Evolutionary conservation across 2,329 filamentous ascomycete genomes (phyloP).

Genomic region (Claviceps purpurea): DNA sequence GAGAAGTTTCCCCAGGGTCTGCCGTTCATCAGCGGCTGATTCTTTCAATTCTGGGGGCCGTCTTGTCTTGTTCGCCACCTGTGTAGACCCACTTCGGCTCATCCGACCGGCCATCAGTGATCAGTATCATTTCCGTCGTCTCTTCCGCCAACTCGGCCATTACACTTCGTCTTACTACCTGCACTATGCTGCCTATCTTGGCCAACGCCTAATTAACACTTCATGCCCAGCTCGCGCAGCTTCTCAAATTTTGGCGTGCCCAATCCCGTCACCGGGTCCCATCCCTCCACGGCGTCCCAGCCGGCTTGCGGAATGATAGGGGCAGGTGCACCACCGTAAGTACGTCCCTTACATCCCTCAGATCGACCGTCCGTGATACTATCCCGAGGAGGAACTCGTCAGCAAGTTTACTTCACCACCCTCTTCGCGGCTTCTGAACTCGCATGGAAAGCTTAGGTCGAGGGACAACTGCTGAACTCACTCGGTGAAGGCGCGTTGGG

Average conservation of each 20-base stretch:
- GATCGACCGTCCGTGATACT: slow-evolving; percentile 24
- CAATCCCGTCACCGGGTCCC: slow-evolving; percentile 27
- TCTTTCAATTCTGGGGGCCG: too few species aligned
- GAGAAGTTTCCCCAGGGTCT: too few species aligned
- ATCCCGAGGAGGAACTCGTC: not conserved
- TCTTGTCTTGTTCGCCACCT: too few species aligned
- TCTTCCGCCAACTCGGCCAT: too few species aligned
- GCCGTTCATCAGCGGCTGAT: too few species aligned
- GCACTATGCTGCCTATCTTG: too few species aligned
- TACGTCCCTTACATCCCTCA: slow-evolving; percentile 18
- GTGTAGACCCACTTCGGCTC: too few species aligned
- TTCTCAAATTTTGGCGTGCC: slow-evolving; percentile 32
- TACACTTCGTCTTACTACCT: too few species aligned
- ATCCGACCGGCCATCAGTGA: too few species aligned
- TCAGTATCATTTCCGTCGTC: too few species aligned
- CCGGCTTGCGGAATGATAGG: slow-evolving; percentile 9
- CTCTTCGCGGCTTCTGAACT: not conserved
- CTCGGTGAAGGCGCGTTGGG: slow-evolving; percentile 21
- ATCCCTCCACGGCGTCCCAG: slow-evolving; percentile 13
- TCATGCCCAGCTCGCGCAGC: slow-evolving; percentile 12
- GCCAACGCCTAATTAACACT: not conserved
- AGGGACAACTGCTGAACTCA: slow-evolving; percentile 9
- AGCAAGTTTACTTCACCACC: not conserved
- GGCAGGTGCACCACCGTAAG: slow-evolving; percentile 12
- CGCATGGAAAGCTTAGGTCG: not conserved